Conservation (phyloP, 805 yeast species). For the Ogataea saltuana region DNA sequence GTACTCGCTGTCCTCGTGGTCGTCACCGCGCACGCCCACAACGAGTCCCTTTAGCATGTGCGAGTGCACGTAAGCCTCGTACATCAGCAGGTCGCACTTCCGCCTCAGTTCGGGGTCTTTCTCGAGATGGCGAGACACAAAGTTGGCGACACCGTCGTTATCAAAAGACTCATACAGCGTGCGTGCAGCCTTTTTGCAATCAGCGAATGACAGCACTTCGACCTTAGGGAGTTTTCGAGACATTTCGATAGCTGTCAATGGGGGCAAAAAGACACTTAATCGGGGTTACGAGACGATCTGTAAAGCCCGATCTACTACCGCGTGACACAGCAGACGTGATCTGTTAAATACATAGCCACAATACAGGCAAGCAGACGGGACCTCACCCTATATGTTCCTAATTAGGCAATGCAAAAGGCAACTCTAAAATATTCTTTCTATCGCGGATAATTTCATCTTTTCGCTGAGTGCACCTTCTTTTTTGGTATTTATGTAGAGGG, state of each 20-base stretch:
- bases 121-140: conserved; percentile 35
- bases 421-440: neutral
- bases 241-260: too few relatives aligned
- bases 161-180: conserved; percentile 38
- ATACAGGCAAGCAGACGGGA: too few relatives aligned
- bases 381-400: conserved; percentile 4
- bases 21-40: conserved; percentile 49
- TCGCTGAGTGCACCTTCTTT: conserved; percentile 4
- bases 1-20: conserved; percentile 30
- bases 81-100: conserved; percentile 42
- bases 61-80: conserved; percentile 52
- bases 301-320: too few relatives aligned
- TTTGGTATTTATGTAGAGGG: conserved; percentile 5
- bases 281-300: too few relatives aligned
- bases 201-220: conserved; percentile 31
- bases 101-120: conserved; percentile 33
- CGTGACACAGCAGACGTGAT: too few relatives aligned
- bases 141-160: conserved; percentile 36
- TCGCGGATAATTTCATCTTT: conserved; percentile 4
- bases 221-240: too few relatives aligned
- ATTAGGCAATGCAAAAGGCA: conserved; percentile 1
- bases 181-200: conserved; percentile 37
- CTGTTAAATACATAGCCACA: too few relatives aligned
- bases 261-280: too few relatives aligned
- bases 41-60: conserved; percentile 52